Evolutionary conservation across 2,329 filamentous ascomycete genomes (phyloP).

Genomic region (Talaromyces sp.): DNA sequence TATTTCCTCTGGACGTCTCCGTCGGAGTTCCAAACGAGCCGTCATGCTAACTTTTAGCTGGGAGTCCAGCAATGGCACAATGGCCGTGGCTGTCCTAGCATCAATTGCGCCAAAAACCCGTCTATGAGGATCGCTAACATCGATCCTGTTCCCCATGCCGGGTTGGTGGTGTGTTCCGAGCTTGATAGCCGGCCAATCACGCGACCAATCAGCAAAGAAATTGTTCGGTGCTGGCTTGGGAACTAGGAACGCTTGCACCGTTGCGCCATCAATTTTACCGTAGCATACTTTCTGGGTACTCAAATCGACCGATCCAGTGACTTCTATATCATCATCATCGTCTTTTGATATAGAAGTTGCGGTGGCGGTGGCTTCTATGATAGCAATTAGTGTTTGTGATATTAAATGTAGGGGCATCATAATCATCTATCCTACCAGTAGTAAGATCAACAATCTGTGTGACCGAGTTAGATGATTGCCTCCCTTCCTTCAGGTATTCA

Average conservation of each 20-base stretch:
- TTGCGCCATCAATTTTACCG: conserved; percentile 65
- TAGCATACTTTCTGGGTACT: conserved; percentile 72
- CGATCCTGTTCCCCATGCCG: conserved; percentile 57
- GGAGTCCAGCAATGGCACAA: conserved; percentile 70
- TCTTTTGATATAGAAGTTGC: conserved; percentile 19
- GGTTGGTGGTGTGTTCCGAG: conserved; percentile 60
- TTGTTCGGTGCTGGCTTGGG: conserved; percentile 62
- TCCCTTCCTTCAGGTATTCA: conserved; percentile 60
- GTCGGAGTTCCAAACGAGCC: conserved; percentile 64
- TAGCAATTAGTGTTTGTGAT: not conserved
- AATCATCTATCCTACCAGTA: conserved; percentile 20
- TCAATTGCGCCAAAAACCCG: conserved; percentile 74
- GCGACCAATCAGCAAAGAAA: conserved; percentile 47
- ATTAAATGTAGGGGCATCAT: not conserved
- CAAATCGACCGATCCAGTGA: conserved; percentile 52
- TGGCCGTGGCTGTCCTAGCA: conserved; percentile 56
- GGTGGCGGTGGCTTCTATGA: conserved; percentile 14
- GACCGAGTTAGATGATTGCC: conserved; percentile 41
- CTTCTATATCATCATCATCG: conserved; percentile 36
- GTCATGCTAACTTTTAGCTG: conserved; percentile 63
- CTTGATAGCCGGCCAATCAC: conserved; percentile 69
- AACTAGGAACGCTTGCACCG: conserved; percentile 61
- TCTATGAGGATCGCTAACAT: conserved; percentile 66
- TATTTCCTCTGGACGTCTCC: conserved; percentile 58
- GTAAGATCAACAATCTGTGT: conserved; percentile 43